These are phyloP conservation scores for Argentina anserina DNA, from an alignment of 306 rosid species.

Conservation along the genomic window DNA sequence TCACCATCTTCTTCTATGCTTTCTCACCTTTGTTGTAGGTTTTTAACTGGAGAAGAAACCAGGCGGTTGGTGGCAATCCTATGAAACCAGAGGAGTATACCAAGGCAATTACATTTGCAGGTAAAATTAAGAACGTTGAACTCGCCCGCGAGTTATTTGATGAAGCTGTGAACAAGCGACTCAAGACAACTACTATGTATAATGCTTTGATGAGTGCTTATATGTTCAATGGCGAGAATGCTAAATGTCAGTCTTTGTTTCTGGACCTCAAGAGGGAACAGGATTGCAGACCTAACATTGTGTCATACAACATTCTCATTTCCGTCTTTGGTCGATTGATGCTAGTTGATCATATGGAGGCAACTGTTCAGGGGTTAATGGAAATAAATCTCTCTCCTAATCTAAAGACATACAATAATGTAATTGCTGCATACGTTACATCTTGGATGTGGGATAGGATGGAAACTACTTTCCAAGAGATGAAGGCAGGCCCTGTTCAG, in stretches of 20 bases:
- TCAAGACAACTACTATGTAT: conserved; percentile 51
- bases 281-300: conserved; percentile 42
- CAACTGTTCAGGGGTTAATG: conserved; percentile 42
- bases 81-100: conserved; percentile 49
- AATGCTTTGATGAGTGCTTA: conserved; percentile 74
- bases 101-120: conserved; percentile 60
- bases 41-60: conserved; percentile 57
- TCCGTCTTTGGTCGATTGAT: conserved; percentile 59
- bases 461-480: conserved; percentile 52
- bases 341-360: conserved; percentile 72
- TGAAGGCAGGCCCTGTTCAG: conserved; percentile 42
- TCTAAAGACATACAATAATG: conserved; percentile 52
- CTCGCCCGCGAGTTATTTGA: conserved; percentile 53
- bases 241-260: conserved; percentile 53
- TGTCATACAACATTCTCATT: conserved; percentile 45
- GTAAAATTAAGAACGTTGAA: conserved; percentile 48
- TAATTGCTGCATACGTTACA: conserved; percentile 64
- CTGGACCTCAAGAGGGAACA: conserved; percentile 52
- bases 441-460: conserved; percentile 84
- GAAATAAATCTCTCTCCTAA: conserved; percentile 37
- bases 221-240: conserved; percentile 57
- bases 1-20: not conserved
- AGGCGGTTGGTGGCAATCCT: conserved; percentile 21
- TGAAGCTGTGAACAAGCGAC: conserved; percentile 49
- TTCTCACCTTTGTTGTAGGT: conserved; percentile 61